phyloP scores from a whole-genome alignment of 1,284 basidiomycete genomes.

The Lignosus rhinocerotis region DNA sequence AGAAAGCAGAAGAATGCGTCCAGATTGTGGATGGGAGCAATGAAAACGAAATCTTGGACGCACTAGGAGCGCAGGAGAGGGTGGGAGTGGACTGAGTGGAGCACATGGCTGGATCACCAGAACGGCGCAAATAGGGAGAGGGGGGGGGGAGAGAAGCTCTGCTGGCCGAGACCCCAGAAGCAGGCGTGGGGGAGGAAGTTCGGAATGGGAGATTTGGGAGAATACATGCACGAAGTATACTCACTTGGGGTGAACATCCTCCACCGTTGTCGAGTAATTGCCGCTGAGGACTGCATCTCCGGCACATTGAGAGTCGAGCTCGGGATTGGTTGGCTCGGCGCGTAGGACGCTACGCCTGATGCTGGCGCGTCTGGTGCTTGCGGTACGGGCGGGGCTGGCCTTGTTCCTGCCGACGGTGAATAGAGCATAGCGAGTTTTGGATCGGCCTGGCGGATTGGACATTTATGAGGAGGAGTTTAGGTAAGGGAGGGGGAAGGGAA shows the following conservation, averaged over 20 bases:
- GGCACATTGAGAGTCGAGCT: slow-evolving; percentile 1
- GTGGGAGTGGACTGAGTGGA: slow-evolving; percentile 14
- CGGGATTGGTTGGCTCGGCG: slow-evolving; percentile 7
- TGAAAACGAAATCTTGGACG: not conserved
- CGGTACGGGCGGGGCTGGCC: slow-evolving; percentile 10
- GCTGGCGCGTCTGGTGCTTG: slow-evolving; percentile 15
- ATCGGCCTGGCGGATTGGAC: not conserved
- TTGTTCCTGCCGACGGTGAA: slow-evolving; percentile 13
- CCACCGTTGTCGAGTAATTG: not conserved
- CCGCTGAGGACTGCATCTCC: not conserved
- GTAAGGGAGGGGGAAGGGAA: not conserved
- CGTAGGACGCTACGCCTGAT: slow-evolving; percentile 8
- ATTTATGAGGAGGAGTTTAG: not conserved
- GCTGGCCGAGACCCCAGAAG: not conserved
- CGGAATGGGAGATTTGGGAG: not conserved
- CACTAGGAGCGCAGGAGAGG: not conserved
- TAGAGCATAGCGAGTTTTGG: slow-evolving; percentile 9
- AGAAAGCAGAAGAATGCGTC: not conserved
- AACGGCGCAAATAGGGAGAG: slow-evolving; percentile 1
- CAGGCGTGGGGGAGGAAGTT: not conserved
- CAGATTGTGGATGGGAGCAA: not conserved
- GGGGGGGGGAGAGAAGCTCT: not conserved
- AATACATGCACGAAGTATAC: not conserved
- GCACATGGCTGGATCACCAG: slow-evolving; percentile 12
- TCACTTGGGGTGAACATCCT: slow-evolving; percentile 5